Evolutionary conservation across 1,284 basidiomycete genomes (phyloP), one percentile per base, ranked within the genome.

Genomic region (Agroathelia rolfsii): DNA sequence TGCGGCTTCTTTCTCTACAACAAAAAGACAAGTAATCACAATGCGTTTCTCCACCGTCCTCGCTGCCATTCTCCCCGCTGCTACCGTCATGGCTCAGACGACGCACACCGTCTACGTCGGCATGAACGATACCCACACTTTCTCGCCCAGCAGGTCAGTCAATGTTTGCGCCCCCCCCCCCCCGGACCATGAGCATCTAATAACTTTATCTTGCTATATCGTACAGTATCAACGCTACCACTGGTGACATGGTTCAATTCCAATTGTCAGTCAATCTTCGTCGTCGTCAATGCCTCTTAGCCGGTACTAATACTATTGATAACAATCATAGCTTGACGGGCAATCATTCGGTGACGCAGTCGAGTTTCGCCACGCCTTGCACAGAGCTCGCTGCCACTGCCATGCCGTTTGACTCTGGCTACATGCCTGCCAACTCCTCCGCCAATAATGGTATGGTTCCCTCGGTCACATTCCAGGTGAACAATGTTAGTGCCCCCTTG

Each of bases 311-410:
- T n/a, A n/a, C n/a, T n/a, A n/a, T n/a, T n/a, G n/a, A n/a, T n/a
- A n/a, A n/a, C n/a, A n/a, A n/a, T n/a, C n/a, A n/a, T n/a, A n/a
- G n/a, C n/a, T n/a, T n/a, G n/a, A n/a, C n/a, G 36, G 73, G 72
- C 27, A 78, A 77, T 48, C 76, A 79, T 45, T 76, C 74, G 5
- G 67, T 61, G 13, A 75, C 74, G 0, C 74, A 76, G 40, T 76
- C 72, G 2, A 61, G 68, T 3, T 60, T 78, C 15, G 54, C 53
- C 2, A 52, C 48, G 7, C 76, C 76, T 2, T 79, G 76, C 42
- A 38, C 51, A 0, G 51, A 52, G 8, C 36, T 53, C 6, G 36
- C 49, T 0, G 55, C 48, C 27, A 74, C 65, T 17, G 52, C 72
- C 44, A 74, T 76, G 42, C 70, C 72, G 3, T 72, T 76, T 44